phyloP scores from a whole-genome alignment of 208 protist genomes.

The Angomonas deanei region DNA sequence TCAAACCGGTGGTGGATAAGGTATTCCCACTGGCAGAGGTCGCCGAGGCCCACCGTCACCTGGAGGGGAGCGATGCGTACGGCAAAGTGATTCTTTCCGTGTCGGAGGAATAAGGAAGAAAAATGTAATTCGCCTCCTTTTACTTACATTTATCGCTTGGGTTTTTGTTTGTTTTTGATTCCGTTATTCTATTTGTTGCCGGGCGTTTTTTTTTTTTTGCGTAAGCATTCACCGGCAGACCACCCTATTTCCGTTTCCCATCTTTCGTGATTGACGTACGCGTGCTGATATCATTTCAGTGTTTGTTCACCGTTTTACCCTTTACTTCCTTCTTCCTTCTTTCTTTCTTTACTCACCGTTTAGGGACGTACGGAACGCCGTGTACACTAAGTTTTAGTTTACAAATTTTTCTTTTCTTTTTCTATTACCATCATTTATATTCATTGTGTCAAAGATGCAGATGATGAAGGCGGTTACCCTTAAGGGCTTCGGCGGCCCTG shows the following conservation, averaged over 20 bases:
- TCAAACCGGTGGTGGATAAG: slow-evolving; percentile 56
- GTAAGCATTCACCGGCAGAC: no score
- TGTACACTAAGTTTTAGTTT: not conserved
- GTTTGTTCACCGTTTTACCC: not conserved
- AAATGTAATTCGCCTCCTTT: not conserved
- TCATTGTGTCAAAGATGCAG: not conserved
- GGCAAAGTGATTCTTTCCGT: slow-evolving; percentile 70
- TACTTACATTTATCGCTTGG: not conserved
- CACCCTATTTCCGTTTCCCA: no score
- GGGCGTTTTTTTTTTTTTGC: slow-evolving; percentile 11
- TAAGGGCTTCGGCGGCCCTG: slow-evolving; percentile 62
- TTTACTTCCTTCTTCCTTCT: slow-evolving; percentile 10
- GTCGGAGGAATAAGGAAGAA: not conserved
- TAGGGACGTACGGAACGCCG: not conserved
- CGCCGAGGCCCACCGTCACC: slow-evolving; percentile 39
- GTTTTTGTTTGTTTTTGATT: not conserved
- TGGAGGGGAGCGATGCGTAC: slow-evolving; percentile 51
- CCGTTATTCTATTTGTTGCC: not conserved
- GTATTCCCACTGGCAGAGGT: slow-evolving; percentile 69
- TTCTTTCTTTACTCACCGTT: not conserved
- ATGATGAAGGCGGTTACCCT: slow-evolving; percentile 75
- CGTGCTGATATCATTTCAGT: not conserved
- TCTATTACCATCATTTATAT: not conserved
- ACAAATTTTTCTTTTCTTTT: slow-evolving; percentile 8
- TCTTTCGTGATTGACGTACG: no score